A percentile compares a stretch with the other conserved stretches of the same genome.
These are phyloP conservation scores for Dunaliella primolecta DNA, from an alignment of 139 green algal genomes.

Conservation along the genomic window DNA sequence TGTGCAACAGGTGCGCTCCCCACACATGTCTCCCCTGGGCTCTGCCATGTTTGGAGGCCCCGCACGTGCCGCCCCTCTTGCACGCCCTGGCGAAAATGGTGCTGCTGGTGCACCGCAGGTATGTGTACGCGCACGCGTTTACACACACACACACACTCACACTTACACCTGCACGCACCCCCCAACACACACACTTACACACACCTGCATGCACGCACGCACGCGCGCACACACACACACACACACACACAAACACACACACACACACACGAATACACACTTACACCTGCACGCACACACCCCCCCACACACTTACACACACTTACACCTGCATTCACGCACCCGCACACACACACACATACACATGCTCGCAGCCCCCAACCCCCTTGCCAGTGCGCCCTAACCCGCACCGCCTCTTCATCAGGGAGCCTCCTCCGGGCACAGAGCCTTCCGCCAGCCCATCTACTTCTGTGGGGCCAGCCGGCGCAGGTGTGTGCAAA, in stretches of 20 bases:
- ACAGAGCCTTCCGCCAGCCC: conserved; percentile 28
- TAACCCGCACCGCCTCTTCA: conserved; percentile 83
- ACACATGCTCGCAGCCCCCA: not conserved
- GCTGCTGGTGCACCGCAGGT: not conserved
- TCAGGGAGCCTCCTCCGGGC: conserved; percentile 61
- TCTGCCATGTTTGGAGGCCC: not conserved
- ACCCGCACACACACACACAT: not conserved
- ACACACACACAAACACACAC: not conserved
- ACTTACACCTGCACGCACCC: too few species aligned
- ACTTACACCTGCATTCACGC: not conserved
- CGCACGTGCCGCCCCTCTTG: not conserved
- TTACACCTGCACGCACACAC: too few species aligned
- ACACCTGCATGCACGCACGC: not conserved
- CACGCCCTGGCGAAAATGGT: not conserved
- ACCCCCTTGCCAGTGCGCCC: conserved; percentile 64
- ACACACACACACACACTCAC: not conserved
- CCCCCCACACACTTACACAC: not conserved
- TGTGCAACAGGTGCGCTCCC: conserved; percentile 1
- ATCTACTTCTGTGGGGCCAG: conserved; percentile 15
- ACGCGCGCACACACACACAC: too few species aligned
- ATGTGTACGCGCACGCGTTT: not conserved
- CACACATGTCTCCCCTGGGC: not conserved
- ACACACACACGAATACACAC: too few species aligned
- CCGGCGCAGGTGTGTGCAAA: not conserved
- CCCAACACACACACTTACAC: not conserved